These are phyloP conservation scores for Salix dunnii DNA, from an alignment of 345 rosid genomes.

Conservation along the genomic window DNA sequence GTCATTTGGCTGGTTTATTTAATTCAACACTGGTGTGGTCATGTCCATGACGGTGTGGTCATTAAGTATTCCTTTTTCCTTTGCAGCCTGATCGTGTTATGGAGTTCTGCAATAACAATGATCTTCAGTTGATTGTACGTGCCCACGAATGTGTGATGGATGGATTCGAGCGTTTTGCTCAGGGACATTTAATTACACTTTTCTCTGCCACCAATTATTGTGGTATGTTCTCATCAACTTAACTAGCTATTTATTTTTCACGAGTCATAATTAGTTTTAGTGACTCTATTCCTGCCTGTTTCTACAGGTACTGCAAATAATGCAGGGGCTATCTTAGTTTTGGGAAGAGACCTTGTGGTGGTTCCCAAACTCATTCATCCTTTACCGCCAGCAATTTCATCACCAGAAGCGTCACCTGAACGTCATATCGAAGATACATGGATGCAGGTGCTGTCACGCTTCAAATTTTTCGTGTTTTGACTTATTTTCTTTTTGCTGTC, in stretches of 20 bases:
- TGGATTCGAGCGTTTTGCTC: conserved; percentile 97
- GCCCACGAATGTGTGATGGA: conserved; percentile 99
- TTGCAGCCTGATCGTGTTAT: conserved; percentile 97
- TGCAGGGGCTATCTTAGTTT: conserved; percentile 93
- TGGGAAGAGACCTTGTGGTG: conserved; percentile 98
- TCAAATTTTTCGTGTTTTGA: neutral
- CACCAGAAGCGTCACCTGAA: conserved; percentile 80
- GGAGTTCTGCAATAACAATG: conserved; percentile 98
- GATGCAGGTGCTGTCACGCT: conserved; percentile 76
- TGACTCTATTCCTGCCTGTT: conserved; percentile 6
- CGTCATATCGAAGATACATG: conserved; percentile 88
- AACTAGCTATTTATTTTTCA: neutral
- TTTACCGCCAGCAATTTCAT: conserved; percentile 83
- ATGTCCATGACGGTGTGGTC: neutral
- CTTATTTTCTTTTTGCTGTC: neutral
- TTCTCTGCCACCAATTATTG: conserved; percentile 98
- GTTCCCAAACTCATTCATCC: conserved; percentile 98
- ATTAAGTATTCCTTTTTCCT: conserved; percentile 13
- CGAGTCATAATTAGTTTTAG: neutral
- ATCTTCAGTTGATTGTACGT: conserved; percentile 93
- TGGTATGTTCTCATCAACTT: conserved; percentile 40
- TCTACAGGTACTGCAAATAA: conserved; percentile 92
- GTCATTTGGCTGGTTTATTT: neutral
- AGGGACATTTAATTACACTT: conserved; percentile 93
- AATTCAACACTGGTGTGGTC: neutral